Percentiles rank a stretch among this genome's conserved stretches.
phyloP scores from a whole-genome alignment of 768 basidiomycete species.

The Collybia sordida region DNA sequence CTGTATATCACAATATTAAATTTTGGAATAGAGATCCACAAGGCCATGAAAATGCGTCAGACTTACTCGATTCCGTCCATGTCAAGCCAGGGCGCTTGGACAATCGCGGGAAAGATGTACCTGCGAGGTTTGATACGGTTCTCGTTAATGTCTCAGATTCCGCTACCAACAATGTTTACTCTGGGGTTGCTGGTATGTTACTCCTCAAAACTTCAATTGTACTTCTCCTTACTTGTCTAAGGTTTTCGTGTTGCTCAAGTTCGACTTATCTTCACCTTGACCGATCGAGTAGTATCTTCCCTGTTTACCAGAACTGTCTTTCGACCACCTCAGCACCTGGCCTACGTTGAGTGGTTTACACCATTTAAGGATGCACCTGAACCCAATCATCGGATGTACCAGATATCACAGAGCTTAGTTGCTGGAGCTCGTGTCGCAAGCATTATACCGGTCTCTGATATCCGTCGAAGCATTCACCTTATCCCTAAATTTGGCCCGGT shows the following conservation, averaged over 20 bases:
- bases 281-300: slow-evolving; percentile 3
- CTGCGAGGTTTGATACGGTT: slow-evolving; percentile 27
- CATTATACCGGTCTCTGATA: slow-evolving; percentile 25
- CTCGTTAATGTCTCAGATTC: slow-evolving; percentile 21
- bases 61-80: slow-evolving; percentile 28
- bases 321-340: slow-evolving; percentile 3
- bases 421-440: slow-evolving; percentile 13
- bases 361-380: slow-evolving; percentile 6
- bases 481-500: slow-evolving; percentile 22
- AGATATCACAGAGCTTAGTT: slow-evolving; percentile 4
- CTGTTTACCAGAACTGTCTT: slow-evolving; percentile 3
- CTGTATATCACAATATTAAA: slow-evolving; percentile 35
- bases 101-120: slow-evolving; percentile 13
- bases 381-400: slow-evolving; percentile 17
- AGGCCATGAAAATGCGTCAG: slow-evolving; percentile 3
- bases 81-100: slow-evolving; percentile 16
- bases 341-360: too few relatives aligned
- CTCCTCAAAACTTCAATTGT: too few relatives aligned
- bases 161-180: neutral
- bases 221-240: neutral
- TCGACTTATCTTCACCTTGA: slow-evolving; percentile 16
- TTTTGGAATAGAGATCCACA: slow-evolving; percentile 22
- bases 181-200: slow-evolving; percentile 12
- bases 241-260: slow-evolving; percentile 21
- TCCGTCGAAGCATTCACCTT: slow-evolving; percentile 27